Evolutionary conservation across 495 filamentous ascomycete genomes (phyloP), one percentile per base, ranked within the genome.

Genomic region (Aspergillus avenaceus): DNA sequence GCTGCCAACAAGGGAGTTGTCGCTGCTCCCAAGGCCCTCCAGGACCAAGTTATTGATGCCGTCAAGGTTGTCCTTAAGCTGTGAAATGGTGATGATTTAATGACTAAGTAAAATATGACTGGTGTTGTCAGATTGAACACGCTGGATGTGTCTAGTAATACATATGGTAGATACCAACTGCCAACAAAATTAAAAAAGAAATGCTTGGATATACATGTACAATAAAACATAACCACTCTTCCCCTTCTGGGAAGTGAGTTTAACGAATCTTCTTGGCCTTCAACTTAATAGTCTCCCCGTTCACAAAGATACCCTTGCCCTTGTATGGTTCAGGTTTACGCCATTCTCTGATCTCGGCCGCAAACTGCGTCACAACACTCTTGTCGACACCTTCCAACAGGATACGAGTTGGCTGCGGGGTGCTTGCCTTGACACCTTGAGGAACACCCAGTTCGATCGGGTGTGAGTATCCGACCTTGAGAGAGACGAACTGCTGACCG

Each of bases 191-290:
- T n/a, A 47, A 60, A 56, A 45, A 46, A 59, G 60, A 29, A 45
- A 44, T 59, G 57, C 55, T 55, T 53, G 56, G 65, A 69, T 66
- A 72, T 72, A 75, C 65, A 70, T 69, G 55, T 69, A 70, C 63
- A 66, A 50, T 38, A 60, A 60, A 55, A 51, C 53, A 61, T 60
- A 55, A 53, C 52, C 40, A 54, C 53, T 56, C 46, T 37, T 41
- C 45, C 34, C 32, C 32, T 42, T 43, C 49, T 52, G 49, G 60
- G 50, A 56, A 40, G 49, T 41, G 31, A 32, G 53, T 58, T 63
- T 65, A 98, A 80, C 96, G 96, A 70, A 97, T 95, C 84, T 97
- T 98, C 85, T 95, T 97, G 51, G 87, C 83, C 82, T 98, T 98
- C 66, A 98, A 67, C 79, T 84, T 91, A 76, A 98, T 96, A 4